A percentile compares a stretch with the other conserved stretches of the same genome.
Conservation (phyloP, 495 filamentous ascomycete genomes). For the Penicillium canescens region DNA sequence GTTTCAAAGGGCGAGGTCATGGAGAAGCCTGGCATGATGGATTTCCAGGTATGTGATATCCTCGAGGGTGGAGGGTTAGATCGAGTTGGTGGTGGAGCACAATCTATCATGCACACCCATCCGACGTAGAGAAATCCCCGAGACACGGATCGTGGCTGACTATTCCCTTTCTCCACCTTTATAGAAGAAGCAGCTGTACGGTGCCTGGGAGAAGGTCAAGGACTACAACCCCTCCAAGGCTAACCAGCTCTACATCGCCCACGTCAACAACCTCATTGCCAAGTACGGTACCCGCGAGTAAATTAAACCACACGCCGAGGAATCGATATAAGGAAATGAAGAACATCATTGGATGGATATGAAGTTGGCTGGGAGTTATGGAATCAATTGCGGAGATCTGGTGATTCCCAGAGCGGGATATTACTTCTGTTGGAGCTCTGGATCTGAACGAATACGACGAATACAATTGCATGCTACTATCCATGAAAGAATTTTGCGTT, state of each 20-base stretch:
- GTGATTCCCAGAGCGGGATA: too few species aligned
- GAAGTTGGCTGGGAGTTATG: too few species aligned
- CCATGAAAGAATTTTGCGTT: neutral
- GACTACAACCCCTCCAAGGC: slow-evolving; percentile 59
- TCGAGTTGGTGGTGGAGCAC: too few species aligned
- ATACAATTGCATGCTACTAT: slow-evolving; percentile 10
- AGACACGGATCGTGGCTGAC: neutral
- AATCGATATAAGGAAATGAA: neutral
- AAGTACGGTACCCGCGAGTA: slow-evolving; percentile 53
- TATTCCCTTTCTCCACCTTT: neutral
- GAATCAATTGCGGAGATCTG: too few species aligned
- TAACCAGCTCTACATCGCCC: slow-evolving; percentile 72
- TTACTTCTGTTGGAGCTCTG: neutral
- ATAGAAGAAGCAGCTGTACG: slow-evolving; percentile 78
- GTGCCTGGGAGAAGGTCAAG: slow-evolving; percentile 68
- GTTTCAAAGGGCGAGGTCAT: slow-evolving; percentile 47
- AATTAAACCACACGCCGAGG: neutral
- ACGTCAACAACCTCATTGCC: slow-evolving; percentile 67
- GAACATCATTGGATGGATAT: too few species aligned
- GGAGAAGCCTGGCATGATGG: slow-evolving; percentile 49
- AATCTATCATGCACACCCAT: too few species aligned
- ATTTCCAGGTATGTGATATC: slow-evolving; percentile 47
- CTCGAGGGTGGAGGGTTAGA: too few species aligned
- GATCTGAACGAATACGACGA: slow-evolving; percentile 5
- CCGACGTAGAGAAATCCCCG: too few species aligned